Evolutionary conservation across 768 basidiomycete genomes (phyloP).

Genomic region (Phanerodontia chrysosporium): DNA sequence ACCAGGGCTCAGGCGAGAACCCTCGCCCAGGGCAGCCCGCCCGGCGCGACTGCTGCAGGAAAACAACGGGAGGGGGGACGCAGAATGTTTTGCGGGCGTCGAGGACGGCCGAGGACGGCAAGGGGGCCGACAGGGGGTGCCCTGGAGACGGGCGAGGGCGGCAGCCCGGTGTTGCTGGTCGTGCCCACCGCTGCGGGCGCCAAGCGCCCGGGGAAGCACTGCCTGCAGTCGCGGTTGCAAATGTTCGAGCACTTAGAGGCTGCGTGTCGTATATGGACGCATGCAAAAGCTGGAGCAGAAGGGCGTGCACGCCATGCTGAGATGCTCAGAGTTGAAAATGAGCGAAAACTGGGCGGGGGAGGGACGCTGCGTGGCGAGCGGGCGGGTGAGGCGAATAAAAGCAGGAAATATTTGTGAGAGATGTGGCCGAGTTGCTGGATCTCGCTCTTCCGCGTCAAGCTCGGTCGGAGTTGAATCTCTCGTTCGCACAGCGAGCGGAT

Average conservation of each 20-base stretch:
- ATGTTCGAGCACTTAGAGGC: neutral
- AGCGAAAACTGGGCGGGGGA: neutral
- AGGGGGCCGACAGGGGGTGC: neutral
- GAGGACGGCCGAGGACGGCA: too few relatives aligned
- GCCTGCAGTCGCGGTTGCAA: neutral
- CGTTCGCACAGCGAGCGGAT: conserved; percentile 24
- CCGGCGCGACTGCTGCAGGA: neutral
- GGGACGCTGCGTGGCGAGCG: neutral
- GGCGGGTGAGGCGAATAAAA: neutral
- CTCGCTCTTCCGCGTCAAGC: conserved; percentile 2
- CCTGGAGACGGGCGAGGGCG: neutral
- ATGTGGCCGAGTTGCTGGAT: conserved; percentile 3
- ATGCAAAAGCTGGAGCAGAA: neutral
- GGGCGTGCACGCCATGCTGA: too few relatives aligned
- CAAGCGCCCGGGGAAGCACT: neutral
- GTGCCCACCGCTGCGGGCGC: neutral
- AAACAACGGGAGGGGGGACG: too few relatives aligned
- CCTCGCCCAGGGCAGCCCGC: neutral
- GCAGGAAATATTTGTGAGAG: neutral
- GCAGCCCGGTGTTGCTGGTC: neutral
- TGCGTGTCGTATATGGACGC: too few relatives aligned
- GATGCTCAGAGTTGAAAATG: too few relatives aligned
- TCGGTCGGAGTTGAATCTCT: conserved; percentile 25
- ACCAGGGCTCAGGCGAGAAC: neutral
- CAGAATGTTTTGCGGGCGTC: too few relatives aligned